A percentile compares a stretch with the other conserved stretches of the same genome.
Conservation (phyloP, 1,284 basidiomycete species). For the Afroboletus lepidellus region DNA sequence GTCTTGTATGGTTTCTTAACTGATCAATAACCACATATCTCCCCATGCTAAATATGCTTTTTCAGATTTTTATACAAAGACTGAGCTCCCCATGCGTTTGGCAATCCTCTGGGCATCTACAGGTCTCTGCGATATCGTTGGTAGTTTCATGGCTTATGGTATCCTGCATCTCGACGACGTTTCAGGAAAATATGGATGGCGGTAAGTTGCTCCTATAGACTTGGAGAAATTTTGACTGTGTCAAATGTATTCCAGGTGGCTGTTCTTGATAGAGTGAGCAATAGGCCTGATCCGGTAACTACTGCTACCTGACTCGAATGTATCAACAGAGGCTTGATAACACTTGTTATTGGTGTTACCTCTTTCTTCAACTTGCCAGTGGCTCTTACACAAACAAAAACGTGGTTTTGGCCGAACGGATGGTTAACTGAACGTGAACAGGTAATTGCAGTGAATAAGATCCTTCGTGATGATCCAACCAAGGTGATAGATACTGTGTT, state of each 20-base stretch:
- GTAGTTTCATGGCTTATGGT: constrained; percentile 65
- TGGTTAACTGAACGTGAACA: constrained; percentile 67
- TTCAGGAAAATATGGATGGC: constrained; percentile 57
- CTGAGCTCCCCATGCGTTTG: constrained; percentile 64
- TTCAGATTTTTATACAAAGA: constrained; percentile 58
- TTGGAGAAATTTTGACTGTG: no score
- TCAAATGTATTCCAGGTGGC: constrained; percentile 16
- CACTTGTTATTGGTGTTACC: constrained; percentile 52
- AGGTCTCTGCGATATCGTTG: constrained; percentile 45
- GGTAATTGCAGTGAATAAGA: constrained; percentile 50
- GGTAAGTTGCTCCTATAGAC: constrained; percentile 35
- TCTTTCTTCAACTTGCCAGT: constrained; percentile 72
- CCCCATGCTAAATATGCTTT: background rate
- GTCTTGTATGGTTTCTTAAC: constrained; percentile 43
- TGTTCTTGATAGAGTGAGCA: constrained; percentile 28
- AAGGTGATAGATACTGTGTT: constrained; percentile 53
- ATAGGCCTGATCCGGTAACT: constrained; percentile 10
- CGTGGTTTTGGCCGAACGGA: constrained; percentile 65
- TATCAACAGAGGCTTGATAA: constrained; percentile 44
- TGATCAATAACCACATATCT: no score
- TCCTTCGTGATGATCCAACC: constrained; percentile 70
- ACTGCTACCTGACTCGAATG: background rate
- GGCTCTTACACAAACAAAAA: constrained; percentile 64
- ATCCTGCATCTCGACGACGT: constrained; percentile 61
- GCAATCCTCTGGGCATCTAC: constrained; percentile 68